Evolutionary conservation across 306 rosid species (phyloP).

Genomic region (Prunus padus): DNA sequence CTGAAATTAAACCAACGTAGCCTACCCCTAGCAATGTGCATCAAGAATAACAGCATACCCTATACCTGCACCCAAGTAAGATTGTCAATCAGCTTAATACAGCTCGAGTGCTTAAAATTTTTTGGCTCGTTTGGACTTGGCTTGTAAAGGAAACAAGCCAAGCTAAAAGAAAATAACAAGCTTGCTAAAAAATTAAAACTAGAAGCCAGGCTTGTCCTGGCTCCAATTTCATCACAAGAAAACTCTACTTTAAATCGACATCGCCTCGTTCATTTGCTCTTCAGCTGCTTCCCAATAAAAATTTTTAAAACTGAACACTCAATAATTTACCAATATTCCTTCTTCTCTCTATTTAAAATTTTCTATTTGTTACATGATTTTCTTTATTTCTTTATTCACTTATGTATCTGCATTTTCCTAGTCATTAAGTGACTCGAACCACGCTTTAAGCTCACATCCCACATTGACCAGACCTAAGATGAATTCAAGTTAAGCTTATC

Average conservation of each 20-base stretch:
- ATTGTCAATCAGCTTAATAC: background rate
- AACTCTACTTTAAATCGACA: background rate
- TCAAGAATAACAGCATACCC: background rate
- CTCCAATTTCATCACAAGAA: background rate
- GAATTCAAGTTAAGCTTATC: background rate
- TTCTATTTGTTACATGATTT: background rate
- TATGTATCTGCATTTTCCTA: background rate
- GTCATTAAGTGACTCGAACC: background rate
- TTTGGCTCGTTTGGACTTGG: background rate
- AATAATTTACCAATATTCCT: background rate
- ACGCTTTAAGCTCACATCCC: background rate
- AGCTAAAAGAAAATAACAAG: background rate
- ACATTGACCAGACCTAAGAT: background rate
- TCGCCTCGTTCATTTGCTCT: background rate
- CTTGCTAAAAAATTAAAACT: background rate
- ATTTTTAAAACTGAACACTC: too few species aligned
- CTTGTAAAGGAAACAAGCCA: background rate
- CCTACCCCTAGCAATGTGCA: background rate
- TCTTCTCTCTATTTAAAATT: background rate
- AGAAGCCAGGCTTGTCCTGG: background rate
- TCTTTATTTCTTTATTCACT: background rate
- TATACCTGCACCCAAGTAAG: background rate
- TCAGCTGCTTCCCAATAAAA: background rate
- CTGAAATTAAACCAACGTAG: background rate
- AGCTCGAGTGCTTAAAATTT: background rate